Conservation (phyloP, 441 rosid species). For the Omphalea diandra region DNA sequence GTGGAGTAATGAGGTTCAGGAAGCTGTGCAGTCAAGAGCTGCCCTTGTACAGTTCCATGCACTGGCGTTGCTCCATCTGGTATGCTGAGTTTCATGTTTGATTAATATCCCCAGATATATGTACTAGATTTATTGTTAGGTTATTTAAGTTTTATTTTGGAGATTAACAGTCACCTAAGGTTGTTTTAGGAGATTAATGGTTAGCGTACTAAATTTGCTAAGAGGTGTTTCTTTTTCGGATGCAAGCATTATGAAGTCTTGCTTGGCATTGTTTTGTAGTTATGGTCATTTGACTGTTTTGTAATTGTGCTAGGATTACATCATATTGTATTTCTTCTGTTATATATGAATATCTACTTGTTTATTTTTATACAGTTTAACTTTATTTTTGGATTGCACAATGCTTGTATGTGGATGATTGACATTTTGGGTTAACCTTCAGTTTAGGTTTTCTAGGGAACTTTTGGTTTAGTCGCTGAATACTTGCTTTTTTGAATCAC, state of each 20-base stretch:
- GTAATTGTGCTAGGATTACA: not conserved
- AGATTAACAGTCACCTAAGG: not conserved
- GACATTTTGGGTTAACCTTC: not conserved
- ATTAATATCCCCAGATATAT: constrained; percentile 8
- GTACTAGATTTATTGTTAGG: too few species aligned
- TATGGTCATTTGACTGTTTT: not conserved
- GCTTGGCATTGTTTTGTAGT: not conserved
- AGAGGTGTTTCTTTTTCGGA: not conserved
- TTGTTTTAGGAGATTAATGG: not conserved
- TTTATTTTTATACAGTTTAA: not conserved
- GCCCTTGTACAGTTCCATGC: constrained; percentile 99
- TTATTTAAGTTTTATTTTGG: too few species aligned
- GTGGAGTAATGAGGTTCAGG: constrained; percentile 99
- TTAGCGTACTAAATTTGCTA: not conserved
- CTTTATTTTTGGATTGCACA: not conserved
- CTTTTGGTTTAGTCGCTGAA: too few species aligned
- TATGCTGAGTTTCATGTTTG: constrained; percentile 24
- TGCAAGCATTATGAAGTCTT: too few species aligned
- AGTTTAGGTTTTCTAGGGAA: too few species aligned
- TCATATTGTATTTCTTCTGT: not conserved
- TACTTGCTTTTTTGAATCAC: not conserved
- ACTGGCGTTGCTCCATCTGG: constrained; percentile 93
- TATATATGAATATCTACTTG: not conserved
- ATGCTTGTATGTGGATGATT: not conserved
- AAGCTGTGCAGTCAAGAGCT: constrained; percentile 96